These are phyloP conservation scores for Macrophomina phaseolina DNA, from an alignment of 2,329 filamentous ascomycete genomes.

Conservation along the genomic window DNA sequence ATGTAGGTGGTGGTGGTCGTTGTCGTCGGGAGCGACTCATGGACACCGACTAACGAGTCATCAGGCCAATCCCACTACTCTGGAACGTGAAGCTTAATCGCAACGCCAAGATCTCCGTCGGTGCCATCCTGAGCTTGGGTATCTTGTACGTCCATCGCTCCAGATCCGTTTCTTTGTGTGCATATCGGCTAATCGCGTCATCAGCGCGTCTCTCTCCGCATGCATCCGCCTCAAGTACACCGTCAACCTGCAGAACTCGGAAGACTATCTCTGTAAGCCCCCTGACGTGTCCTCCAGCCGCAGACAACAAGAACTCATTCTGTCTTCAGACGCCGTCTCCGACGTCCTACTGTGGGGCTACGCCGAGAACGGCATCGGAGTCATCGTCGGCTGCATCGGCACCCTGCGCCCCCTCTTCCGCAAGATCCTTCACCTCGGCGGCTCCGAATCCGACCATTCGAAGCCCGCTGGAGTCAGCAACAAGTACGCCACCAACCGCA, in stretches of 20 bases:
- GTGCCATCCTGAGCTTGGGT: slow-evolving; percentile 33
- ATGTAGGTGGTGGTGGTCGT: slow-evolving; percentile 32
- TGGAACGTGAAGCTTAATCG: slow-evolving; percentile 38
- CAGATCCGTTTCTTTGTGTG: not conserved
- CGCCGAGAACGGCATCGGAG: slow-evolving; percentile 44
- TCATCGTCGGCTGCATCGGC: slow-evolving; percentile 42
- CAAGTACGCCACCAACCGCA: not conserved
- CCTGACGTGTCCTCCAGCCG: no score
- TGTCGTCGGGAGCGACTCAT: not conserved
- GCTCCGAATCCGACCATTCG: slow-evolving; percentile 18
- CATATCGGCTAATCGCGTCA: slow-evolving; percentile 13
- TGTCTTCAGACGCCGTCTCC: slow-evolving; percentile 35
- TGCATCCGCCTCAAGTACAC: slow-evolving; percentile 45
- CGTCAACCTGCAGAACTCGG: slow-evolving; percentile 39
- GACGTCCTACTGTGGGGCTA: slow-evolving; percentile 47
- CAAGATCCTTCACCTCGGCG: slow-evolving; percentile 32
- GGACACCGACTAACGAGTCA: slow-evolving; percentile 9
- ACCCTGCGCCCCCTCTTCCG: slow-evolving; percentile 44
- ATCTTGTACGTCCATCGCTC: slow-evolving; percentile 32
- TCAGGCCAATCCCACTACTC: slow-evolving; percentile 34
- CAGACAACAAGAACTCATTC: not conserved
- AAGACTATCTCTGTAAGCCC: slow-evolving; percentile 39
- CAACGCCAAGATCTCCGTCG: slow-evolving; percentile 37
- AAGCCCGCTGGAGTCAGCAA: not conserved
- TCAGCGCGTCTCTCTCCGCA: slow-evolving; percentile 37